phyloP scores from a whole-genome alignment of 1,284 basidiomycete genomes.

The Athelia psychrophila region DNA sequence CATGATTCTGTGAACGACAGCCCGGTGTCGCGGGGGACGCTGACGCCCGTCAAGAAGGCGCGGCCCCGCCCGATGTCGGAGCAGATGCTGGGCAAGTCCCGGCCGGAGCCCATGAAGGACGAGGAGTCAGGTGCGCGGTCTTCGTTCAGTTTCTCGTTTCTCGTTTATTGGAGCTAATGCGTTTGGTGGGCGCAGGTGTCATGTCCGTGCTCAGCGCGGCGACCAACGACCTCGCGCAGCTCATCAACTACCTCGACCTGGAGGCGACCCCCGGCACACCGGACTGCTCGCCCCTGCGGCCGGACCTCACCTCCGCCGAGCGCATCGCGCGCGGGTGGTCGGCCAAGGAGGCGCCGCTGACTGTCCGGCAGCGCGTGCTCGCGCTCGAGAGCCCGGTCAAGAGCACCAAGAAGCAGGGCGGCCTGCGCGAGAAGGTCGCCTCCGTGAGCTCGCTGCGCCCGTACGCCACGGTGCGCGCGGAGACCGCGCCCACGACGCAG shows the following conservation, averaged over 20 bases:
- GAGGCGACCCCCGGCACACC: conserved; percentile 66
- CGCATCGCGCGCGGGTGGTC: neutral
- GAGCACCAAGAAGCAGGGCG: conserved; percentile 28
- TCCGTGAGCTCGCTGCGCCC: conserved; percentile 59
- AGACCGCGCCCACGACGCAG: conserved; percentile 5
- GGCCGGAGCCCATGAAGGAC: conserved; percentile 52
- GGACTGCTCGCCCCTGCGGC: conserved; percentile 37
- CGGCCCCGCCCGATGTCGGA: conserved; percentile 63
- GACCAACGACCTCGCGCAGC: conserved; percentile 71
- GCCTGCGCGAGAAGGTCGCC: conserved; percentile 34
- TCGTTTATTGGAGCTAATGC: conserved; percentile 6
- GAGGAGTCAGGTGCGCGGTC: conserved; percentile 51
- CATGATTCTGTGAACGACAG: conserved; percentile 26
- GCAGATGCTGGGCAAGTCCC: conserved; percentile 47
- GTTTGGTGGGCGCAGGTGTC: conserved; percentile 41
- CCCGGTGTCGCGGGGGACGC: conserved; percentile 12
- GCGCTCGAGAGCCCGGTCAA: conserved; percentile 29
- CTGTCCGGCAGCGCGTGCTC: neutral
- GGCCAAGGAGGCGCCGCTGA: no score
- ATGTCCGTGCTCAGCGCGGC: conserved; percentile 70
- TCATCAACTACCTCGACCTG: conserved; percentile 72
- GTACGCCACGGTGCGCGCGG: conserved; percentile 46
- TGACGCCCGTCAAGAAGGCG: conserved; percentile 50
- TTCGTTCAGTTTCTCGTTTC: conserved; percentile 30
- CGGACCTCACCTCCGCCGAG: conserved; percentile 7